These are phyloP conservation scores for Trametopsis cervina DNA, from an alignment of 768 basidiomycete species.

Conservation along the genomic window DNA sequence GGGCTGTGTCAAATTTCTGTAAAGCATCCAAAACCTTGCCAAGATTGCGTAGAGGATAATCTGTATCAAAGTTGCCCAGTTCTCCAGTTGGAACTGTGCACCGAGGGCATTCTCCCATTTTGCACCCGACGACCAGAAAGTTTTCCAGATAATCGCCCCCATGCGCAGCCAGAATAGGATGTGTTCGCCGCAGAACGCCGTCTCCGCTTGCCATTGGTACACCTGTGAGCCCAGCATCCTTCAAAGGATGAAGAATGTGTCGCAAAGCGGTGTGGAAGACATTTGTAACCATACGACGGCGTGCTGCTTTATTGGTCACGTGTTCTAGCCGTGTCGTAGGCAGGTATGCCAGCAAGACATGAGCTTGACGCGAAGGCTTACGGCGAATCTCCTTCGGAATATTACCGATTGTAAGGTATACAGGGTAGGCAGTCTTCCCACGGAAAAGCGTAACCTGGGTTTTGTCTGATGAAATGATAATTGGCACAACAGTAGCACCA, in stretches of 20 bases:
- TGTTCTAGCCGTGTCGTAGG: conserved; percentile 15
- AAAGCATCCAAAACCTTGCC: conserved; percentile 8
- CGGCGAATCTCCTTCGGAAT: conserved; percentile 19
- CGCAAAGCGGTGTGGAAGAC: conserved; percentile 21
- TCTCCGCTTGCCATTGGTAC: conserved; percentile 16
- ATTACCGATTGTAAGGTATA: conserved; percentile 24
- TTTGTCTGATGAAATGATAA: conserved; percentile 17
- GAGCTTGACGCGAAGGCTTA: conserved; percentile 18
- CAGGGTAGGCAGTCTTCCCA: conserved; percentile 10
- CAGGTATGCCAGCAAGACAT: conserved; percentile 22
- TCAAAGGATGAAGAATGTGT: conserved; percentile 10
- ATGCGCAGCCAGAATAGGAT: conserved; percentile 19
- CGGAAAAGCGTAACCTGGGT: conserved; percentile 15
- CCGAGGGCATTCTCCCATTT: conserved; percentile 16
- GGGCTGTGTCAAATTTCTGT: background rate
- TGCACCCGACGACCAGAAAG: conserved; percentile 15
- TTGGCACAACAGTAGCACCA: conserved; percentile 19
- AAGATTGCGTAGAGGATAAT: conserved; percentile 7
- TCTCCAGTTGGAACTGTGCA: conserved; percentile 9
- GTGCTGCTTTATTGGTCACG: conserved; percentile 16
- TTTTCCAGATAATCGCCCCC: conserved; percentile 23
- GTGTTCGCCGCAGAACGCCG: conserved; percentile 14
- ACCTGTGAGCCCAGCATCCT: conserved; percentile 7
- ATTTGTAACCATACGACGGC: conserved; percentile 14
- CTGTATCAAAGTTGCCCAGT: conserved; percentile 6